Evolutionary conservation across 768 basidiomycete genomes (phyloP).

Genomic region (Boletus sp.): DNA sequence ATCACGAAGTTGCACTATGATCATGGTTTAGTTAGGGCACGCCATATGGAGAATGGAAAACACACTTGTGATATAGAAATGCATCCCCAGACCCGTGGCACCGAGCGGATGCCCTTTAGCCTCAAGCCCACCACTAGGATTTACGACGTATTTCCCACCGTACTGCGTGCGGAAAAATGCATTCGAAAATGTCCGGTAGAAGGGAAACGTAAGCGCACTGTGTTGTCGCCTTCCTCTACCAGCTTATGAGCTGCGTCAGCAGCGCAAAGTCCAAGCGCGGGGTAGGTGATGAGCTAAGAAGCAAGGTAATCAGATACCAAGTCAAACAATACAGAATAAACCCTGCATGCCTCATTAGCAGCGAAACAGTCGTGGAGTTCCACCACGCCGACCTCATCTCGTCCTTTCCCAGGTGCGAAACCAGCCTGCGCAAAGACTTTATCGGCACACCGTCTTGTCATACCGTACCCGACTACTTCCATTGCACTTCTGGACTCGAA

Average conservation of each 20-base stretch:
- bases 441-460: constrained; percentile 68
- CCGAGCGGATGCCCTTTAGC: constrained; percentile 88
- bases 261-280: constrained; percentile 71
- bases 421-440: constrained; percentile 70
- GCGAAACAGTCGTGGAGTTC: constrained; percentile 89
- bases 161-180: constrained; percentile 42
- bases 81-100: constrained; percentile 82
- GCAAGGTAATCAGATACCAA: neutral
- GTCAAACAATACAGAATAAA: neutral
- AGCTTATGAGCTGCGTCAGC: constrained; percentile 67
- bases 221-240: constrained; percentile 75
- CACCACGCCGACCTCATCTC: constrained; percentile 77
- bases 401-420: constrained; percentile 54
- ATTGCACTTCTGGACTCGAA: constrained; percentile 71
- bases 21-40: neutral
- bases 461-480: constrained; percentile 77
- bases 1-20: constrained; percentile 67
- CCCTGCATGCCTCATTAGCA: constrained; percentile 60
- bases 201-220: constrained; percentile 42
- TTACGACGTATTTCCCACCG: constrained; percentile 81
- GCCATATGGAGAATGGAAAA: neutral
- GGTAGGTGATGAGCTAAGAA: constrained; percentile 70
- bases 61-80: constrained; percentile 80
- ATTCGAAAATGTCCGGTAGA: neutral
- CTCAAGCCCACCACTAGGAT: constrained; percentile 82